These are phyloP conservation scores for Eucalyptus virginea DNA, from an alignment of 345 rosid species.

Conservation along the genomic window DNA sequence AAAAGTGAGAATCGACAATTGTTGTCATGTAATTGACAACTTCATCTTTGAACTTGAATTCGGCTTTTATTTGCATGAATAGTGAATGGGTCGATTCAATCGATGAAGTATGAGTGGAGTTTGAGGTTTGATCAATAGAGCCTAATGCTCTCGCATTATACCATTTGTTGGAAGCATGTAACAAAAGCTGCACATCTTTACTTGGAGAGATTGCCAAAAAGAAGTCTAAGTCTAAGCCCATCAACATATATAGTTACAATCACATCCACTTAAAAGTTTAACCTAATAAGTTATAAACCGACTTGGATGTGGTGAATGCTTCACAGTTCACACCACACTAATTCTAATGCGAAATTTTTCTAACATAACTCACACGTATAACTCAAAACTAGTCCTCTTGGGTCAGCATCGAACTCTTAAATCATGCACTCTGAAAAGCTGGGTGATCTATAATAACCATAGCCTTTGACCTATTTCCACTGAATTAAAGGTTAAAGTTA, in stretches of 20 bases:
- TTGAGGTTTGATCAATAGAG: too few relatives aligned
- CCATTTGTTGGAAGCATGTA: fast-evolving
- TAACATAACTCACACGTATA: fast-evolving
- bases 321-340: neutral
- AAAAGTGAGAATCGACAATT: too few relatives aligned
- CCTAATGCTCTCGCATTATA: too few relatives aligned
- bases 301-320: neutral
- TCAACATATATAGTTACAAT: fast-evolving
- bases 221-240: fast-evolving
- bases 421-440: neutral
- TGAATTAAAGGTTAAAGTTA: neutral
- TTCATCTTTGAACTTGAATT: too few relatives aligned
- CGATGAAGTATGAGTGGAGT: too few relatives aligned
- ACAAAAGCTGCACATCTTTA: fast-evolving
- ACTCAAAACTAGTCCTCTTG: neutral
- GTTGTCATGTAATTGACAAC: too few relatives aligned
- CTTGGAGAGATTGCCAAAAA: neutral
- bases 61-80: too few relatives aligned
- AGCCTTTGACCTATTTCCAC: neutral
- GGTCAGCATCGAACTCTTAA: neutral
- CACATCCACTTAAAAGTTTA: neutral
- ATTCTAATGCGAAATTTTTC: too few relatives aligned
- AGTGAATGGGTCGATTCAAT: too few relatives aligned
- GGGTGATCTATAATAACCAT: too few relatives aligned
- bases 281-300: too few relatives aligned